Base-by-base conservation (phyloP, 768 basidiomycete species). In the Russula sp. region DNA sequence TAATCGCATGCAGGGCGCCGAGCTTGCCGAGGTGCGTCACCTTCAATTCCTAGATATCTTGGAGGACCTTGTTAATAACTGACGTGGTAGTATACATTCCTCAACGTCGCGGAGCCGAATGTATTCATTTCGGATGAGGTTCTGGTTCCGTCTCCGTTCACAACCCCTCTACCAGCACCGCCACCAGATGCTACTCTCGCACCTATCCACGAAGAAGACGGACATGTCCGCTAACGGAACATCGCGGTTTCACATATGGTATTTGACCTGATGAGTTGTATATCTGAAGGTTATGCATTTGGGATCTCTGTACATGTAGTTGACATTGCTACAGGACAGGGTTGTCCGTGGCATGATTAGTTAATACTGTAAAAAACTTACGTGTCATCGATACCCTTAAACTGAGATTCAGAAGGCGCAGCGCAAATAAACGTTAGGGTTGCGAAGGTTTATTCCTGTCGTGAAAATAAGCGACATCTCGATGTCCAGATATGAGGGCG, bases 11-110 rank as follows among this genome's bases (percentile, higher is more conserved):
- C 66, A 64, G 30, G 63, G 69, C 5, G 70, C 74, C 16, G 71
- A 70, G 42, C 67, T 76, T 5, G 71, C 73, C 5, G 76, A 77
- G 72, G 75, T 76, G 46, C 7, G 73, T 63, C 30, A 26, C 22
- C 14, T 14, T 22, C 42, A 13, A 49, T 10, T 9, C 1, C 9
- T n/a, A 24, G 28, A 42, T 32, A 32, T 7, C 4, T 5, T 5
- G 18, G 3, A 50, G 24, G 6, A 18, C 49, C 0, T 1, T 5
- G 34, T 28, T n/a, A n/a, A 26, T 56, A 10, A 54, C 18, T 3
- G 28, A 14, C 32, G 22, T 16, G 26, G n/a, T 40, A 64, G 63
- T 64, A 64, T 20, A 64, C 63, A 10, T 61, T 65, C 53, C 53
- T 65, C 38, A 65, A 65, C 20, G 32, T 65, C 4, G 64, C 64